Evolutionary conservation across 148 eudicot genomes (phyloP), one percentile per base, ranked within the genome.

Genomic region (Chenopodium suecicum): DNA sequence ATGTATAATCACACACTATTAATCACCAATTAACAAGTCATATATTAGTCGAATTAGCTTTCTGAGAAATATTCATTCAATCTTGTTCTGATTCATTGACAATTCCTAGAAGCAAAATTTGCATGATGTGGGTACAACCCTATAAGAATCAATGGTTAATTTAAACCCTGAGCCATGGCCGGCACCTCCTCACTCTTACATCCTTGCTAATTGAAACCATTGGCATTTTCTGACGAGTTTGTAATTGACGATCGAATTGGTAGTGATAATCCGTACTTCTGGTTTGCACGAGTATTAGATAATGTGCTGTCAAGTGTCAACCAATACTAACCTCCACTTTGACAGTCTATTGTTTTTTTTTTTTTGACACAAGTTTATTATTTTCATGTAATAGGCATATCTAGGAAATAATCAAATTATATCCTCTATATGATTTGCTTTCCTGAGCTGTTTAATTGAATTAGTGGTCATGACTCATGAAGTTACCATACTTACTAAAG

Each of bases 191-290:
- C 41, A 37, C 41, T 37, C 41, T 56, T 56, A 56, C 16, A 13
- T 56, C 17, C 20, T 19, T 56, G 62, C 17, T 56, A 56, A 56
- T 17, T 56, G 20, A 67, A 77, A 58, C 58, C 58, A 14, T 65
- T 78, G 50, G 32, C 17, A 27, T 16, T 81, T 27, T 62, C 29
- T 70, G 66, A 17, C 58, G 9, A 73, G 63, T 31, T 77, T 60
- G 48, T 29, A 31, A 34, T 62, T 77, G 32, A 13, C 44, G 7
- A 48, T 87, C 63, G 63, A 64, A 71, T 73, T 85, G 66, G 37
- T 54, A 44, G 19, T 50, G 23, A 4, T 20, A 20, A 34, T 27
- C 52, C 12, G 44, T 31, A 47, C 37, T 56, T 47, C 9, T 70
- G 50, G 1, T 78, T 70, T 52, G 52, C 32, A 52, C 34, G 11